Conservation (phyloP, 2,329 filamentous ascomycete species). For the Aspergillus hiratsukae region DNA sequence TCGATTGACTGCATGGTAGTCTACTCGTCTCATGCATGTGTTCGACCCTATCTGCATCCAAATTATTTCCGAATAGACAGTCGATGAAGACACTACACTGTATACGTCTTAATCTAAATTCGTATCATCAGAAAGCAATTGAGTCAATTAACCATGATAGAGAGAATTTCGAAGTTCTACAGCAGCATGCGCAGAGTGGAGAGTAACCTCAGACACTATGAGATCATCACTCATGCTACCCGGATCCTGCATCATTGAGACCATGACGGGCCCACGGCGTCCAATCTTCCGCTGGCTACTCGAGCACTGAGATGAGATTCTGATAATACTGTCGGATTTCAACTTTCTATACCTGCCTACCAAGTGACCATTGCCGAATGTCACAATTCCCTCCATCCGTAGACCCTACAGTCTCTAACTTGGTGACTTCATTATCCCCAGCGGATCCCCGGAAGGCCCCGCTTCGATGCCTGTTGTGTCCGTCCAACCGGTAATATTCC, state of each 20-base stretch:
- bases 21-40: not conserved
- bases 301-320: not conserved
- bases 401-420: not conserved
- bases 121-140: not conserved
- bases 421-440: conserved; percentile 14
- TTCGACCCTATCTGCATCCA: not conserved
- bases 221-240: not conserved
- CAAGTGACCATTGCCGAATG: too few species aligned
- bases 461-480: not conserved
- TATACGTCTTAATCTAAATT: not conserved
- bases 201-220: not conserved
- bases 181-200: not conserved
- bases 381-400: too few species aligned
- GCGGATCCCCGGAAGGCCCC: conserved; percentile 7
- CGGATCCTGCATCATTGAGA: not conserved
- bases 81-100: too few species aligned
- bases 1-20: too few species aligned
- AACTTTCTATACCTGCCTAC: not conserved
- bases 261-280: not conserved
- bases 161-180: not conserved
- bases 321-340: not conserved
- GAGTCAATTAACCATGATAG: not conserved
- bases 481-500: not conserved
- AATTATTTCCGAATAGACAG: not conserved
- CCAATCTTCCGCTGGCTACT: not conserved